Evolutionary conservation across 805 yeast genomes (phyloP), one percentile per base, ranked within the genome.

Genomic region (Grigorovia transvaalensis): DNA sequence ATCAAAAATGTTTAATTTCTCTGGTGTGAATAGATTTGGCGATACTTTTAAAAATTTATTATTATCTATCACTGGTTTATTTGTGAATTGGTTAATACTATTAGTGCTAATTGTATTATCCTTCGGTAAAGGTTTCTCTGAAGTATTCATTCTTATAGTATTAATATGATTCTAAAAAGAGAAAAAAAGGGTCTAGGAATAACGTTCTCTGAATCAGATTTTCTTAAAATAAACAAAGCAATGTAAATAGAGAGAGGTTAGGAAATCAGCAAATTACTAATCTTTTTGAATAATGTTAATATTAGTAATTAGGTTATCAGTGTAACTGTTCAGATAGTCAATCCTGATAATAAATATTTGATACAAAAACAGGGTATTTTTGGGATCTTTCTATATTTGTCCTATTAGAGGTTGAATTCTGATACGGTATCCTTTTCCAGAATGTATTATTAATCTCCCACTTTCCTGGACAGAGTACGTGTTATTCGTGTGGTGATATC

Each of bases 11-110:
- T 63, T 62, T 33, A 65, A 45, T 41, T 60, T 59, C 44, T 62
- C 68, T 6, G 65, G 62, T 1, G 68, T 65, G 53, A 67, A 68
- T 20, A 66, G 54, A 49, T 54, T 62, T 7, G 71, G 68, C 8
- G 67, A 54, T 19, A 68, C 61, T 49, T 66, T 66, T 46, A 65
- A 47, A 50, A 58, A 64, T 47, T 50, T 55, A 23, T 53, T 52
- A 19, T 38, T n/a, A 38, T 15, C 17, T 12, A 2, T 38, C 9
- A 33, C 11, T 38, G 42, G 15, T 3, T 38, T 38, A 38, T 38
- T 38, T 38, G n/a, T 7, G 3, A 13, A 12, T 15, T 38, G n/a
- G 15, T 13, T 38, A n/a, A 2, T 38, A 38, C 15, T 38, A 38
- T 15, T 38, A 7, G n/a, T 15, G 17, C 15, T 38, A 9, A 15